Evolutionary conservation across 495 filamentous ascomycete species (phyloP), one percentile per base, ranked within the genome.

Genomic region (Amphirosellinia nigrospora): DNA sequence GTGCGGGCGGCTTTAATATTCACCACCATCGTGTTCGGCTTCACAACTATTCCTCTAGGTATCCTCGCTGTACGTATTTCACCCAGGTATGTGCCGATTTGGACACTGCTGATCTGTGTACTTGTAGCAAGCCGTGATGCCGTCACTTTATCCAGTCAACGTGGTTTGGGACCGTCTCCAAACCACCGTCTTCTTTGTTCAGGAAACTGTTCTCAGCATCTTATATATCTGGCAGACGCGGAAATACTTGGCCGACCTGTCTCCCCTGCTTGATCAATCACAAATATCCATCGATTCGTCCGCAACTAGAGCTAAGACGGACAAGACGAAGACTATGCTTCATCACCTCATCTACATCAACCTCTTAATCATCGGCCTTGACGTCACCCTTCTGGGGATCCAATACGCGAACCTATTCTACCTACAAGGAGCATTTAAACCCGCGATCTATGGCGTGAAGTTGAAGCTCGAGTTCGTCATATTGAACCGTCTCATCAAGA

Each of bases 401-500:
- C 80, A 86, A 63, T 88, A 83, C 68, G 78, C 79, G 15, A 81
- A 79, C 19, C 81, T 80, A 50, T 87, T 85, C 60, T 77, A 81
- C 1, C 71, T 86, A 5, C 83, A 88, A 71, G 82, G 83, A 23
- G 79, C 82, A 69, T 81, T 86, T 64, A 86, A 88, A 58, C 81
- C 83, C 0, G 80, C 83, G 32, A 81, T 81, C 0, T 88, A 88
- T 70, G 83, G 84, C 38, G 79, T 88, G 74, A 88, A 88, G 72
- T 75, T 87, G 38, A 86, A 84, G 58, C 75, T 88, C 16, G 86
- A 88, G 75, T 87, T 86, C 64, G 81, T 82, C 19, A 82, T 87
- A 30, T 76, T 88, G 1, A 85, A 85, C 19, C 82, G 81, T 32
- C 72, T 87, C 45, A 60, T 71, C 41, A 71, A 72, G 60, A 73